These are phyloP conservation scores for Cercospora zeina DNA, from an alignment of 2,329 filamentous ascomycete species.

Conservation along the genomic window DNA sequence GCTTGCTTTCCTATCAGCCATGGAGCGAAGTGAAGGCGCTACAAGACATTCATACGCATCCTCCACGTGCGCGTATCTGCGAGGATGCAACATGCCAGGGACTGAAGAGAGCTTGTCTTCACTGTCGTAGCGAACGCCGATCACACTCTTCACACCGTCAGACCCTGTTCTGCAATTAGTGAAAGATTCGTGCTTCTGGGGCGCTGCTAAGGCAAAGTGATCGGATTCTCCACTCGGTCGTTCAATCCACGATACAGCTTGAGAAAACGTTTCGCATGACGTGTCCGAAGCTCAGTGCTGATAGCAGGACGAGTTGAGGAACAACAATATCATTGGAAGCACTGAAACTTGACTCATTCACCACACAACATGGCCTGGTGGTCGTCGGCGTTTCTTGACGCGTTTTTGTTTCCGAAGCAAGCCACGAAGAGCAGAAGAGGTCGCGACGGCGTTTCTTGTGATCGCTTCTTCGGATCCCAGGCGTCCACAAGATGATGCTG, in stretches of 20 bases:
- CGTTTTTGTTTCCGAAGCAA: too few species aligned
- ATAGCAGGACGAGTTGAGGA: not conserved
- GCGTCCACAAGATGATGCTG: too few species aligned
- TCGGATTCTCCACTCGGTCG: not conserved
- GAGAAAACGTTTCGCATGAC: not conserved
- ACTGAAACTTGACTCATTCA: too few species aligned
- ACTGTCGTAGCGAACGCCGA: not conserved
- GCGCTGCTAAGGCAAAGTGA: not conserved
- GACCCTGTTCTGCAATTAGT: not conserved
- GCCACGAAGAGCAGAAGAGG: too few species aligned
- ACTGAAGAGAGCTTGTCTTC: not conserved
- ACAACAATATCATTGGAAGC: not conserved
- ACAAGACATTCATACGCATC: not conserved
- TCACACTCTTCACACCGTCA: not conserved
- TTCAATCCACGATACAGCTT: not conserved
- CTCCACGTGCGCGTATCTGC: not conserved
- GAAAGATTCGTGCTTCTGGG: not conserved
- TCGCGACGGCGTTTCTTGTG: too few species aligned
- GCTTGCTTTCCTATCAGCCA: not conserved
- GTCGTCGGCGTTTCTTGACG: too few species aligned
- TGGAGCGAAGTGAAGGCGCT: not conserved
- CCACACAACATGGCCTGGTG: not conserved
- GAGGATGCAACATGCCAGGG: not conserved
- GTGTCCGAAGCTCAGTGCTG: not conserved
- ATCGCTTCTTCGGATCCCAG: too few species aligned